phyloP scores from a whole-genome alignment of 225 moss, liverwort and hornwort genomes.

The Marchantia polymorpha region DNA sequence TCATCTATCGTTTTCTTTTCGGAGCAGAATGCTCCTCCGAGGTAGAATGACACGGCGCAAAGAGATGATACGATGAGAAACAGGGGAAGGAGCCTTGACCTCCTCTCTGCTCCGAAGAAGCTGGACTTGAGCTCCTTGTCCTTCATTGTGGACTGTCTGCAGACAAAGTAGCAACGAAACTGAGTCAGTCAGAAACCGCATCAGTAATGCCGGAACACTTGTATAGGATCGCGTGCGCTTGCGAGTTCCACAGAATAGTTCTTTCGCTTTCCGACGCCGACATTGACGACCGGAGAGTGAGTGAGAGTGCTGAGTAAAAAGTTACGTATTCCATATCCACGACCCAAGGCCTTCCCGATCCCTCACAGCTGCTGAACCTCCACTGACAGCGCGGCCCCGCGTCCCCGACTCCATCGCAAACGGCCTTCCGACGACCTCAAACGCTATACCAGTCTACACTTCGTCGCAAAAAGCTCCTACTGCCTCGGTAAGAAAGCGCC shows the following conservation, averaged over 20 bases:
- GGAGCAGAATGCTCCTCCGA: conserved; percentile 63
- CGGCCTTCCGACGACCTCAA: neutral
- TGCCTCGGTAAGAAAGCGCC: neutral
- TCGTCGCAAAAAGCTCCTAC: no score
- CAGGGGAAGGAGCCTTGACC: conserved; percentile 70
- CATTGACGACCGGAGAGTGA: neutral
- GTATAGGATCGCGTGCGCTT: neutral
- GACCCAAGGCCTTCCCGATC: neutral
- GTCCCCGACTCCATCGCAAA: neutral
- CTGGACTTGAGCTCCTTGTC: conserved; percentile 59
- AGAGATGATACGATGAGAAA: conserved; percentile 57
- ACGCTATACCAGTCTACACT: neutral
- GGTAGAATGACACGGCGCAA: conserved; percentile 76
- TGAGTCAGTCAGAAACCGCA: no score
- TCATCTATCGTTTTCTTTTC: conserved; percentile 53
- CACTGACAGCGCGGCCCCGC: neutral
- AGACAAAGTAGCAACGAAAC: neutral
- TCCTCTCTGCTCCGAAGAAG: conserved; percentile 63
- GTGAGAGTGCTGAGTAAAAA: no score
- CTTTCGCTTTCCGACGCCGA: neutral
- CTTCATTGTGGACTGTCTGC: conserved; percentile 57
- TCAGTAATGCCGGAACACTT: neutral
- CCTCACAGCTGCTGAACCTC: neutral
- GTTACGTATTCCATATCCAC: neutral
- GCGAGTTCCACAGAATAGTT: neutral